Evolutionary conservation across 108 stramenopile genomes (phyloP), one percentile per base, ranked within the genome.

Genomic region (Nitzschia sp.): DNA sequence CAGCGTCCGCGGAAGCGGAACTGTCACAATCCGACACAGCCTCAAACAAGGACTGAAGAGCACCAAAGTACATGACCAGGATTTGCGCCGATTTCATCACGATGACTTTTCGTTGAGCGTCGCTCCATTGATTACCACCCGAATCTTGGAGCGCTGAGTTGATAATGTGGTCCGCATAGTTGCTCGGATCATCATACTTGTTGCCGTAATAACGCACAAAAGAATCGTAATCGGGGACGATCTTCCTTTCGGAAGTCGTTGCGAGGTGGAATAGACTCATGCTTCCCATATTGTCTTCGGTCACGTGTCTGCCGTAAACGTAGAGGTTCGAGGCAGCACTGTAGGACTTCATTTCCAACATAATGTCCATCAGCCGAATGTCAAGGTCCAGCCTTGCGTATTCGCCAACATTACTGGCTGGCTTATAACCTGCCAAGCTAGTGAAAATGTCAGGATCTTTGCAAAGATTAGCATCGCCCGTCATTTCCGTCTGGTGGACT

Each of bases 131-230:
- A n/a, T 21, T 18, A 38, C 59, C 54, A 48, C 33, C 46, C 59
- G 75, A 2, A 71, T 21, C 33, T 54, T 59, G 9, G 1, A 76
- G 57, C 18, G 84, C 81, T 25, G 62, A 45, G 46, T 68, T 64
- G 66, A 94, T 85, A 9, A 92, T 78, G 36, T 74, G 68, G 66
- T 94, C 87, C 5, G 88, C 93, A 49, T 83, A 91, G n/a, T 54
- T 35, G 15, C 58, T 59, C n/a, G 54, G 54, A 36, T 80, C 70
- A 45, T 3, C 32, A 25, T 62, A 62, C 27, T 76, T 72, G 54
- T 72, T 78, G 4, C 42, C 61, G 28, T 79, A 53, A 53, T 88
- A 94, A 18, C 76, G 74, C 23, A 55, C 60, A 76, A 91, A 94
- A 6, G 72, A 47, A 47, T 85, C 71, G 66, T 80, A 88, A 30